phyloP scores from a whole-genome alignment of 2,329 filamentous ascomycete genomes.

The Furcasterigmium sp. region DNA sequence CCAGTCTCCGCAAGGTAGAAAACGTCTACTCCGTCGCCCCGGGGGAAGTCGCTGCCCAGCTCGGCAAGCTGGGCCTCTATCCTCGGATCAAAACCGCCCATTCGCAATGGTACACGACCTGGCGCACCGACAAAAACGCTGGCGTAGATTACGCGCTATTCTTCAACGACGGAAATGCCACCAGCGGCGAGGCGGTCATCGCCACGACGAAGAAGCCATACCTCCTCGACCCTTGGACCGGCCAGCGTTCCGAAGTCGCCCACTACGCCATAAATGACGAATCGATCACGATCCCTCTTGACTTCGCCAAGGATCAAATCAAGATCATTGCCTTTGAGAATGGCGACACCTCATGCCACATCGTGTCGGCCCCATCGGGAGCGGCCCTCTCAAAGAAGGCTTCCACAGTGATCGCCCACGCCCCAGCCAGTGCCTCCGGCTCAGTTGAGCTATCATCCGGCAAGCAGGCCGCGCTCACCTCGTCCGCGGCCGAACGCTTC shows the following conservation, averaged over 20 bases:
- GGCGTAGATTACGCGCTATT: conserved; percentile 4
- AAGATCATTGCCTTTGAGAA: conserved; percentile 3
- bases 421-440: neutral
- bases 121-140: neutral
- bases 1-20: neutral
- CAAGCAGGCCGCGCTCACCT: neutral
- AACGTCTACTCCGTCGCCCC: conserved; percentile 3
- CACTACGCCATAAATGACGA: neutral
- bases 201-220: neutral
- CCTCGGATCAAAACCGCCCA: conserved; percentile 2
- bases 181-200: conserved; percentile 1
- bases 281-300: neutral
- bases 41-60: neutral
- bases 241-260: neutral
- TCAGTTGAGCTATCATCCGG: neutral
- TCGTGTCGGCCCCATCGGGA: neutral
- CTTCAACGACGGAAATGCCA: neutral
- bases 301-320: conserved; percentile 6
- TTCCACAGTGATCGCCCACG: neutral
- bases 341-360: neutral
- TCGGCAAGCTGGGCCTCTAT: neutral
- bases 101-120: conserved; percentile 6
- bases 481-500: neutral
- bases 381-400: no score
- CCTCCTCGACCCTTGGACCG: conserved; percentile 7